Evolutionary conservation across 1,284 basidiomycete genomes (phyloP), one percentile per base, ranked within the genome.

Genomic region (Naganishia liquefaciens): DNA sequence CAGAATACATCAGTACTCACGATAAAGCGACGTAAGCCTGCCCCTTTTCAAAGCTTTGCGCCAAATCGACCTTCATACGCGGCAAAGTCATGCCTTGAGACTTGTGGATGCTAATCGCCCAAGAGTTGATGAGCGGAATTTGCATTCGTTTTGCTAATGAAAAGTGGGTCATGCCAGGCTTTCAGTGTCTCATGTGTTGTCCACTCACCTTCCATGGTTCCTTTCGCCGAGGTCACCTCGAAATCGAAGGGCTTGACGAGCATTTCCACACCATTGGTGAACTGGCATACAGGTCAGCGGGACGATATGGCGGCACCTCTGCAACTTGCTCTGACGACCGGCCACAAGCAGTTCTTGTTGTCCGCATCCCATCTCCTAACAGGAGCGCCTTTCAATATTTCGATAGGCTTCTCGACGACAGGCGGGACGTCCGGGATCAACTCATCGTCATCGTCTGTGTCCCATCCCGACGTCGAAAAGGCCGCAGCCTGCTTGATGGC

Each of bases 81-180:
- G 60, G 52, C 25, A 66, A n/a, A 7, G 65, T 66, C 33, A 63
- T 62, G 17, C 64, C 64, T 49, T 66, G 64, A 23, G 64, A 57
- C 77, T 97, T 96, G 77, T 97, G 93, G 58, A 96, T 95, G 61
- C 89, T 92, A 87, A 92, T 90, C 0, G 91, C 90, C 91, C 90
- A 93, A 0, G 90, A 85, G 19, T 93, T 83, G 65, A 93, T 91
- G 39, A 93, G 79, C 0, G 90, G 91, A 2, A 93, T 77, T 27
- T 60, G 55, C 52, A 37, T 40, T 11, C 51, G 60, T 62, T 52
- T 62, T 28, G 50, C 51, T 62, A 49, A 3, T 40, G 47, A 21
- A 28, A 28, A 44, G 23, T 27, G 25, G 28, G 30, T 33, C 28
- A 47, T 40, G n/a, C n/a, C 33, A 17, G 7, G n/a, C 21, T 13